These are phyloP conservation scores for Rubroshorea leprosula DNA, from an alignment of 345 rosid species.

Conservation along the genomic window DNA sequence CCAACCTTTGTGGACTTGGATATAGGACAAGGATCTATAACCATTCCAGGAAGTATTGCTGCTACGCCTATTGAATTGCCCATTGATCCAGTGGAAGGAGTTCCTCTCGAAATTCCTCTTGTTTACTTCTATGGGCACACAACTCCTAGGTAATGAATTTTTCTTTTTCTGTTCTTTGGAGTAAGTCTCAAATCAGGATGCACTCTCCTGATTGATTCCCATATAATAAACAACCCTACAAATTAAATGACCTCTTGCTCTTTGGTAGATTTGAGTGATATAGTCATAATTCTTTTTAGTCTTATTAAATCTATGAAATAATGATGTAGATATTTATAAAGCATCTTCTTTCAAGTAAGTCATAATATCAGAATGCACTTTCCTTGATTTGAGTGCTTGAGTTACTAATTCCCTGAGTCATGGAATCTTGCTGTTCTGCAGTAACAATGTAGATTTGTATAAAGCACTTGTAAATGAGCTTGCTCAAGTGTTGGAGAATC, in stretches of 20 bases:
- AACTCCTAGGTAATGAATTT: constrained; percentile 54
- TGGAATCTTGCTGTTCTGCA: constrained; percentile 25
- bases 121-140: constrained; percentile 82
- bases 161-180: not conserved
- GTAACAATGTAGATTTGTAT: constrained; percentile 70
- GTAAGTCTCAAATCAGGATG: not conserved
- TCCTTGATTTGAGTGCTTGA: not conserved
- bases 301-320: too few relatives aligned
- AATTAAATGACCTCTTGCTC: not conserved
- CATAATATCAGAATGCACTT: too few relatives aligned
- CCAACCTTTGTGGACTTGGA: constrained; percentile 88
- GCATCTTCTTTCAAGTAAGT: too few relatives aligned
- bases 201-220: not conserved
- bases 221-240: not conserved
- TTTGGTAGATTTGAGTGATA: not conserved
- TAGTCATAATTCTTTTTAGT: too few relatives aligned
- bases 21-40: constrained; percentile 90
- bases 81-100: constrained; percentile 89
- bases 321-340: too few relatives aligned
- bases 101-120: constrained; percentile 83
- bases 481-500: constrained; percentile 74
- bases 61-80: constrained; percentile 94
- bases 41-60: constrained; percentile 78
- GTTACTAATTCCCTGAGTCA: not conserved
- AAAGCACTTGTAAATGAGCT: constrained; percentile 78